These are phyloP conservation scores for Balakata baccata DNA, from an alignment of 345 rosid species.

Conservation along the genomic window DNA sequence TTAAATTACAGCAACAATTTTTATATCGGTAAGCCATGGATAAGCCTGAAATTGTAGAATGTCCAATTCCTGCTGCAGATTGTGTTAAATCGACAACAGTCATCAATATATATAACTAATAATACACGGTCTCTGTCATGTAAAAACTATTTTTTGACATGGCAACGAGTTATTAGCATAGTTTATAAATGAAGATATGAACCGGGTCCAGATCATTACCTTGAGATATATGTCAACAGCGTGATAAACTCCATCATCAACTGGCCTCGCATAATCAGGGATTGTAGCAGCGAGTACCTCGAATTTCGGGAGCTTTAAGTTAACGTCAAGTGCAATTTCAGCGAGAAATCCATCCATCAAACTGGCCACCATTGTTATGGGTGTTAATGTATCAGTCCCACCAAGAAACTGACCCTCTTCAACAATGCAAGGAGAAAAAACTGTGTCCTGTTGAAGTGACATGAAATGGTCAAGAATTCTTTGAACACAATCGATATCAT, in stretches of 20 bases:
- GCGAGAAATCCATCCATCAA: conserved; percentile 78
- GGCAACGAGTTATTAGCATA: too few relatives aligned
- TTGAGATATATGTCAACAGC: conserved; percentile 82
- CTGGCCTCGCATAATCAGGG: conserved; percentile 78
- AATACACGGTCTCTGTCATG: too few relatives aligned
- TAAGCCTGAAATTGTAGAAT: too few relatives aligned
- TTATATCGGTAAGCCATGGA: too few relatives aligned
- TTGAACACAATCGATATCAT: conserved; percentile 77
- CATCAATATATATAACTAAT: too few relatives aligned
- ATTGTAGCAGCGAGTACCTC: conserved; percentile 61
- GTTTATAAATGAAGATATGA: too few relatives aligned
- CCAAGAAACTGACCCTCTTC: conserved; percentile 53
- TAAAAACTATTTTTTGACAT: too few relatives aligned
- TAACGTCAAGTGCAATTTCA: conserved; percentile 87
- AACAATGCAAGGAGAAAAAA: conserved; percentile 29
- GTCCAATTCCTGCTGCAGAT: too few relatives aligned
- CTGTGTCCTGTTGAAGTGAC: conserved; percentile 17
- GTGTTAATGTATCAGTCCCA: conserved; percentile 49
- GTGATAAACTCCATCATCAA: conserved; percentile 83
- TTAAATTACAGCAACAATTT: too few relatives aligned
- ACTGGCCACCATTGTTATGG: conserved; percentile 64
- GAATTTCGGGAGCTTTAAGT: conserved; percentile 69
- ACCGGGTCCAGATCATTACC: conserved; percentile 36
- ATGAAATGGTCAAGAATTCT: conserved; percentile 79
- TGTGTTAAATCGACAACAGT: too few relatives aligned